Conservation (phyloP, 1,284 basidiomycete species). For the Phellopilus nigrolimitatus region DNA sequence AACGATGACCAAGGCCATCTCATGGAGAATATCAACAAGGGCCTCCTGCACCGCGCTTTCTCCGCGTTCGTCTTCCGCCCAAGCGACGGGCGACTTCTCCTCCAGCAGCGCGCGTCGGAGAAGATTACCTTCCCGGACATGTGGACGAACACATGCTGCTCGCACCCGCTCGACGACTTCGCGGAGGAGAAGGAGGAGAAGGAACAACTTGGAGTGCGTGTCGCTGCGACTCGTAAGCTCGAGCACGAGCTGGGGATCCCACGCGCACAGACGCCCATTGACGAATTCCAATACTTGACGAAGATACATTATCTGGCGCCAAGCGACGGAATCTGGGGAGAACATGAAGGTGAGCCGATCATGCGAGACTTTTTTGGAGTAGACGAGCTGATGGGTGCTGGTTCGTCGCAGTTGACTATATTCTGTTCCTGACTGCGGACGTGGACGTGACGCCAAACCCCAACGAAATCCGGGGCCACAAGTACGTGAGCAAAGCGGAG, state of each 20-base stretch:
- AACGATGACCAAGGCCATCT: slow-evolving; percentile 69
- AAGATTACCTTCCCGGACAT: slow-evolving; percentile 99
- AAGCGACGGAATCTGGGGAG: slow-evolving; percentile 91
- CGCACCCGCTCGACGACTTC: slow-evolving; percentile 93
- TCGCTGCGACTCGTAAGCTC: slow-evolving; percentile 91
- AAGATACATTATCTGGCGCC: slow-evolving; percentile 98
- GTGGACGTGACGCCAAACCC: slow-evolving; percentile 81
- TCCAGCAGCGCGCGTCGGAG: slow-evolving; percentile 93
- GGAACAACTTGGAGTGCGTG: slow-evolving; percentile 80
- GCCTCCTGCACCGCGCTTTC: slow-evolving; percentile 96
- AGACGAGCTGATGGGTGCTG: slow-evolving; percentile 16
- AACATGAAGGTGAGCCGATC: slow-evolving; percentile 84
- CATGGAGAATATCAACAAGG: slow-evolving; percentile 96
- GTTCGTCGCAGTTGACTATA: slow-evolving; percentile 84
- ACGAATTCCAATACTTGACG: slow-evolving; percentile 92
- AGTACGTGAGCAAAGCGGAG: slow-evolving; percentile 90
- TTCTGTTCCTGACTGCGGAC: slow-evolving; percentile 89
- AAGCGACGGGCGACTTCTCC: slow-evolving; percentile 87
- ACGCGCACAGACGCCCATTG: slow-evolving; percentile 67
- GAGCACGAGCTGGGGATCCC: slow-evolving; percentile 98
- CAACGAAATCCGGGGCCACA: slow-evolving; percentile 91
- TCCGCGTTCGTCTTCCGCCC: slow-evolving; percentile 97
- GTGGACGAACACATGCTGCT: slow-evolving; percentile 99
- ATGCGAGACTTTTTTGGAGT: background rate
- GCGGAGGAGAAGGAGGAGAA: slow-evolving; percentile 75